Base-by-base conservation (phyloP, 2,329 filamentous ascomycete species). In the Ceratocystiopsis sp. region DNA sequence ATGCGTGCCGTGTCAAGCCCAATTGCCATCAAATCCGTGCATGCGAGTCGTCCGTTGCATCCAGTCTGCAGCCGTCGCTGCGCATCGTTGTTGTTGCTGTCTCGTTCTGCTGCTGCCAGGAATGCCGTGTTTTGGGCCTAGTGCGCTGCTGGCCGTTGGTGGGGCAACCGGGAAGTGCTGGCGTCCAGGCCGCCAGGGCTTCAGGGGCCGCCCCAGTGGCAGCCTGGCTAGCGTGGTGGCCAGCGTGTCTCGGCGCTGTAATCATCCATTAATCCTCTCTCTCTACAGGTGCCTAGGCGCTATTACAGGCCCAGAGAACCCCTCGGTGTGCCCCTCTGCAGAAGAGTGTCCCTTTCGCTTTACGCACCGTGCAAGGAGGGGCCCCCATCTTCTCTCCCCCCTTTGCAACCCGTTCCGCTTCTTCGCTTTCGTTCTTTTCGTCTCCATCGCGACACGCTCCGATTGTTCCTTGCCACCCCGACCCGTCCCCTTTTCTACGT, bases 81-180 rank as follows among this genome's bases (percentile, higher is more conserved):
- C 25, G 6, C 25, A 29, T 29, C 29, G 32, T 45, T 44, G 42
- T 47, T 41, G 41, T 48, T 34, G 43, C 25, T 43, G 44, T 48
- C n/a, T 49, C 19, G 4, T 37, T 38, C 18, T 18, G 34, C 32
- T 18, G 21, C 29, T 33, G 34, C 21, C 32, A 39, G 41, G 13
- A 42, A 38, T 42, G 15, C 29, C 11, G 14, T 42, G 41, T 32
- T 44, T 43, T 44, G 37, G 41, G 42, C 42, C 38, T 44, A 44
- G 42, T 21, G 17, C 40, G 41, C 46, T 41, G 45, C 38, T n/a
- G 21, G 2, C 8, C 3, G 48, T 48, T 49, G 46, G 37, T 41
- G 35, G 46, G 42, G 46, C 41, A 48, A 49, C 48, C 34, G 37
- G 38, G 17, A 39, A 36, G 37, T 16, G 37, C 21, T 35, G 7